Base-by-base conservation (phyloP, 1,139 yeast species). In the Sugiyamaella grinbergsii region DNA sequence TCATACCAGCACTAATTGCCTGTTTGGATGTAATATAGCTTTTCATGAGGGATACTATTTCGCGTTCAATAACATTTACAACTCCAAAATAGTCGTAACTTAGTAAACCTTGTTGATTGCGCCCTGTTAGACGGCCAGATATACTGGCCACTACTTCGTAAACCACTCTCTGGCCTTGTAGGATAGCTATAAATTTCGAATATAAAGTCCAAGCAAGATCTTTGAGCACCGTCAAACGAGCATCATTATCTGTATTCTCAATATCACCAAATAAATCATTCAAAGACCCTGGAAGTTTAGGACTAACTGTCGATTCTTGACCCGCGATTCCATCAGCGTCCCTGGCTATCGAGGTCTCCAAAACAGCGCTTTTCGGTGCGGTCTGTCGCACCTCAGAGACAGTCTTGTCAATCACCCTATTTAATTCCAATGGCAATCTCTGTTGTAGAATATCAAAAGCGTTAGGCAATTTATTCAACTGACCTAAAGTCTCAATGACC, bases 181-280 rank as follows among this genome's bases (percentile, higher is more conserved):
- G 67, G 5, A 86, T 82, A 18, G 82, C 76, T 49, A 85, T 70
- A 50, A 81, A 69, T 63, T 81, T 83, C 23, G 80, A 72, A 60
- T 85, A 88, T 7, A 87, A 73, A 1, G 81, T 75, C 65, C 87
- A 81, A 59, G 86, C 85, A 45, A 88, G 73, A 58, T 86, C 91
- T 58, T 83, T 81, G 39, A 88, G 71, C 0, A 87, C 75, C 0
- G 78, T 66, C 0, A 85, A 80, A 11, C 83, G 72, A 20, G 79
- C 68, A 54, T 82, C 86, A 49, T 71, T 74, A n/a, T 42, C 41
- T 70, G 71, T 44, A 58, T 65, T 48, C 7, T 53, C 57, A 22
- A 38, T 26, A 18, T 54, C 57, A 13, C 44, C 47, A 45, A 58
- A 52, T 23, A 53, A 24, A 11, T 36, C 37, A 26, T 10, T 4